These are phyloP conservation scores for Dictyostelium purpureum DNA, from an alignment of 78 protist genomes.

Conservation along the genomic window DNA sequence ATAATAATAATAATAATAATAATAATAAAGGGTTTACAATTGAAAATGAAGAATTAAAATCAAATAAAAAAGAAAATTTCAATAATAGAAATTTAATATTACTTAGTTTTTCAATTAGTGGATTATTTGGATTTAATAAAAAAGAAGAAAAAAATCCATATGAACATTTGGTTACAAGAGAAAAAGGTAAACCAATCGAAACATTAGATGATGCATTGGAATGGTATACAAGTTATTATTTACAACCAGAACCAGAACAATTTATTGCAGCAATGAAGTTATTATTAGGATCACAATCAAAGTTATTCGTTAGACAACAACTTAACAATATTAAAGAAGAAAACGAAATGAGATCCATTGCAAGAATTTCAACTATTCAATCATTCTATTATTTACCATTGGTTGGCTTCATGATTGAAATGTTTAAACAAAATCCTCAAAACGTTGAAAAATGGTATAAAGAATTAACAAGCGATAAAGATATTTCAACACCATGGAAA, in stretches of 20 bases:
- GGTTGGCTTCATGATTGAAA: conserved; percentile 52
- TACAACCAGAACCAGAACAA: conserved; percentile 16
- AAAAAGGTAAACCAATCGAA: neutral
- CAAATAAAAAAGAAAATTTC: neutral
- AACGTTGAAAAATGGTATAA: conserved; percentile 26
- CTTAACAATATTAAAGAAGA: neutral
- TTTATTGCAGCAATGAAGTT: conserved; percentile 10
- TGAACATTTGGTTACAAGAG: neutral
- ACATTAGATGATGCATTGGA: conserved; percentile 47
- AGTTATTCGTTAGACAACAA: neutral
- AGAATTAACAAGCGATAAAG: neutral
- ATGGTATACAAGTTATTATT: conserved; percentile 56
- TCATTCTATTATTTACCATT: conserved; percentile 55
- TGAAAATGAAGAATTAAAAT: neutral
- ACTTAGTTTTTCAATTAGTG: conserved; percentile 18
- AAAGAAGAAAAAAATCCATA: conserved; percentile 12
- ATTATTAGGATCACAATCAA: conserved; percentile 28
- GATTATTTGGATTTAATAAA: conserved; percentile 6
- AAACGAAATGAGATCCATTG: conserved; percentile 20
- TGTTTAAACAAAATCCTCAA: conserved; percentile 18
- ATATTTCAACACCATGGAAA: conserved; percentile 39
- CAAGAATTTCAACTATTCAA: conserved; percentile 34
- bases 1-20: neutral
- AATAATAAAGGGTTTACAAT: neutral
- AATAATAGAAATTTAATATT: neutral